Evolutionary conservation across 129 eudicot genomes (phyloP), one percentile per base, ranked within the genome.

Genomic region (Apium graveolens): DNA sequence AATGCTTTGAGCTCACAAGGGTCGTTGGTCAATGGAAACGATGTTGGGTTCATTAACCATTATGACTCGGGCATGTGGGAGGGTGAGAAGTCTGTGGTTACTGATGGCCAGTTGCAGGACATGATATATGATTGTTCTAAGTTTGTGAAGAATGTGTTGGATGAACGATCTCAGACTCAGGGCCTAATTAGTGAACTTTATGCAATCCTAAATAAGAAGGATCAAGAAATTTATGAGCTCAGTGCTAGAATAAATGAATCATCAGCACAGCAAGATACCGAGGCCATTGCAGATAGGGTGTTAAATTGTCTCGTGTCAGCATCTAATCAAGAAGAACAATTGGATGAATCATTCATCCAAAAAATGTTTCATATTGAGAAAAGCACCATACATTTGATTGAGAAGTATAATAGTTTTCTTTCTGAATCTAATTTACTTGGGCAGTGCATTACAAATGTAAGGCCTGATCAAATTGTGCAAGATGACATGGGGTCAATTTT

Each of bases 281-380:
- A 87, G 79, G 90, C 81, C 42, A 41, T 66, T 82, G 85, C 80
- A 44, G 83, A 86, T 81, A 83, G 97, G 70, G 76, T 92, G 63
- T 82, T 90, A 79, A 79, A 74, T 78, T 87, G 87, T 73, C 83
- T 96, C 74, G 74, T 89, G 43, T 32, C 80, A 62, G 62, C 78
- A 1, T 44, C 83, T 71, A 81, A 78, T 73, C 95, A 87, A 43
- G 87, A 84, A 74, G 90, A 84, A 37, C 62, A 86, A 32, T 48
- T 53, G 49, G 90, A 89, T 75, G 86, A 81, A 37, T 84, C 99
- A 73, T 71, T 90, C 53, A 53, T 76, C 48, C 95, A 87, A 66
- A 96, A 89, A 78, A 78, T 92, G 71, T 89, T 83, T 76, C 84
- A 81, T 72, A 80, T 92, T 68, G 97, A 96, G 82, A 89, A 76